Evolutionary conservation across 2,329 filamentous ascomycete species (phyloP).

Genomic region (Ophiostoma montium): DNA sequence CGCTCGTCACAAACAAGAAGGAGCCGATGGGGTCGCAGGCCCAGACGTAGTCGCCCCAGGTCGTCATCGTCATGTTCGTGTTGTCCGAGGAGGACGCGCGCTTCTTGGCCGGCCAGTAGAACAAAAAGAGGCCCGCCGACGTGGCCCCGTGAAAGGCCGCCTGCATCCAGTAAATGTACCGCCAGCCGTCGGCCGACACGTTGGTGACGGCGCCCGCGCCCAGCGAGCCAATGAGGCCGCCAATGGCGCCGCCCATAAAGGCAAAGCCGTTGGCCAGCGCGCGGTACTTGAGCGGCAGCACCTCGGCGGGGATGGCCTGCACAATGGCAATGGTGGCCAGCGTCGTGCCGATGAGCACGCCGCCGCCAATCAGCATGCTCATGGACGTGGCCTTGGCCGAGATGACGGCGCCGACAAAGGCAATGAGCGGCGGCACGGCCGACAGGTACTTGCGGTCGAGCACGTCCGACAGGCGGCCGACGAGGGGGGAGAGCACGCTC

Average conservation of each 20-base stretch:
- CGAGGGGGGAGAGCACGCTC: conserved; percentile 38
- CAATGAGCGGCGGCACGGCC: conserved; percentile 35
- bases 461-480: conserved; percentile 42
- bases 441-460: conserved; percentile 40
- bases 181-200: conserved; percentile 31
- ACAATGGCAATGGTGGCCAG: conserved; percentile 41
- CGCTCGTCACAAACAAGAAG: conserved; percentile 26
- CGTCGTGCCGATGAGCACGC: conserved; percentile 40
- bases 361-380: conserved; percentile 41
- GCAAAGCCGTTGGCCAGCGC: conserved; percentile 39
- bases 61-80: too few relatives aligned
- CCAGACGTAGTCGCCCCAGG: conserved; percentile 28
- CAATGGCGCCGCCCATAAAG: conserved; percentile 34
- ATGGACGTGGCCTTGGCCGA: conserved; percentile 41
- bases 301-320: conserved; percentile 40
- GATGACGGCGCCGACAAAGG: conserved; percentile 37
- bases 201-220: conserved; percentile 39
- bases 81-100: conserved; percentile 20
- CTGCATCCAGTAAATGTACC: conserved; percentile 46
- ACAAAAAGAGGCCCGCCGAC: conserved; percentile 30
- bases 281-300: conserved; percentile 41
- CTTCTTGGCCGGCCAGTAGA: conserved; percentile 33
- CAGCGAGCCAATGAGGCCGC: conserved; percentile 34
- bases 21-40: conserved; percentile 34
- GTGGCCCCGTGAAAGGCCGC: conserved; percentile 36